These are phyloP conservation scores for Lathyrus sativus DNA, from an alignment of 306 rosid species.

Conservation along the genomic window DNA sequence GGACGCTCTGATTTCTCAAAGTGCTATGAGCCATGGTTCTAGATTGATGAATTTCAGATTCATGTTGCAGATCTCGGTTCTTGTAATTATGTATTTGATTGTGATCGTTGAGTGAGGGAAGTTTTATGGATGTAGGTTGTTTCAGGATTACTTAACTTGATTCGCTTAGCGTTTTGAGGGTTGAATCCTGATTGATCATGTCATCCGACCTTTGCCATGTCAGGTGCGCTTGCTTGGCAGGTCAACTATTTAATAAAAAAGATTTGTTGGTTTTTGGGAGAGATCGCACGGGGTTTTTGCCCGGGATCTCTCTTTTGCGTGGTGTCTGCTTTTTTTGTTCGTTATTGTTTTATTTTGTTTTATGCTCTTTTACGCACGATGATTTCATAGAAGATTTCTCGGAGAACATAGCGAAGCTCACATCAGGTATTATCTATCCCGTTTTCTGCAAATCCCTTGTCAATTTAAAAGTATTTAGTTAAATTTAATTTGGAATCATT, in stretches of 20 bases:
- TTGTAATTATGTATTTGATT: constrained; percentile 20
- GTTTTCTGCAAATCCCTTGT: too few species aligned
- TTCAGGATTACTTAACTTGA: constrained; percentile 34
- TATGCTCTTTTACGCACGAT: background rate
- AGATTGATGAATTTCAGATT: background rate
- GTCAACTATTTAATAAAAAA: constrained; percentile 55
- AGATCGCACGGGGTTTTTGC: constrained; percentile 79
- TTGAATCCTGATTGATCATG: constrained; percentile 48
- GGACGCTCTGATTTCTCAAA: background rate
- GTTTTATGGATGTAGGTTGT: constrained; percentile 58
- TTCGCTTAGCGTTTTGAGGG: constrained; percentile 18
- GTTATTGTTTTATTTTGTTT: constrained; percentile 4
- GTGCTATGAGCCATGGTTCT: background rate
- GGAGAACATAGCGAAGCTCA: too few species aligned
- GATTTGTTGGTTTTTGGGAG: constrained; percentile 54
- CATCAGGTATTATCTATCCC: too few species aligned
- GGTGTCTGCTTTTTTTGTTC: constrained; percentile 46
- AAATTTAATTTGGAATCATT: too few species aligned
- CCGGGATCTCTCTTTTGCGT: constrained; percentile 70
- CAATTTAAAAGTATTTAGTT: too few species aligned
- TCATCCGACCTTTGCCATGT: constrained; percentile 98
- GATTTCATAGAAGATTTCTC: constrained; percentile 3
- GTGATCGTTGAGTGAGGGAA: background rate
- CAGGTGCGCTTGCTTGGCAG: constrained; percentile 99
- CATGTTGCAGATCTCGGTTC: constrained; percentile 7